These are phyloP conservation scores for Cucurbita argyrosperma DNA, from an alignment of 306 rosid genomes.

Conservation along the genomic window DNA sequence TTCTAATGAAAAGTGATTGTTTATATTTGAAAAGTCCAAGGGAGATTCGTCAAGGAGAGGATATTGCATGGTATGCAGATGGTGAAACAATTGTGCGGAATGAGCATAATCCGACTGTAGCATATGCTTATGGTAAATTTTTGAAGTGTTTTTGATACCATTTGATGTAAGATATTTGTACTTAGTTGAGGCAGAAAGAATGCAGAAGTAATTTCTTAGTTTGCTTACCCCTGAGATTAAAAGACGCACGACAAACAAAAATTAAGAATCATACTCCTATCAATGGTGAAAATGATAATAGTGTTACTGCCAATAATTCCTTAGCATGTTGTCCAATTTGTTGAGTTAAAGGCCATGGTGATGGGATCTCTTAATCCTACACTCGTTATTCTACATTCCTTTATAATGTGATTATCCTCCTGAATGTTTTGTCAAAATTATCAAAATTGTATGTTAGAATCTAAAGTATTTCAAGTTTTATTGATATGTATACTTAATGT, in stretches of 20 bases:
- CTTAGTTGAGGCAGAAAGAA: background rate
- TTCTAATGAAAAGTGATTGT: background rate
- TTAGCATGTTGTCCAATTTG: background rate
- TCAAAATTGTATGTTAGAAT: background rate
- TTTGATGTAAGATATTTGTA: slow-evolving; percentile 5
- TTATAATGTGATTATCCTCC: background rate
- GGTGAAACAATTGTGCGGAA: slow-evolving; percentile 85
- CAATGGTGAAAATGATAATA: background rate
- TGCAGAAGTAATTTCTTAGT: background rate
- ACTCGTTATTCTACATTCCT: background rate
- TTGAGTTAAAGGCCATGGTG: background rate
- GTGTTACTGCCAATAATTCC: background rate
- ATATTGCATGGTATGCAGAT: slow-evolving; percentile 98
- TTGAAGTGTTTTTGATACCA: slow-evolving; percentile 2
- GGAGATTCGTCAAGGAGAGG: slow-evolving; percentile 97
- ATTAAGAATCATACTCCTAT: background rate
- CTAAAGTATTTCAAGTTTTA: background rate
- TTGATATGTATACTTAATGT: background rate
- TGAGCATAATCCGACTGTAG: slow-evolving; percentile 83
- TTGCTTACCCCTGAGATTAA: background rate
- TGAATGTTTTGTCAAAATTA: background rate
- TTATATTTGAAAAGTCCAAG: slow-evolving; percentile 38
- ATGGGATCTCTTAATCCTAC: background rate
- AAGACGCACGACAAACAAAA: background rate
- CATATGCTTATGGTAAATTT: slow-evolving; percentile 79